A percentile compares a stretch with the other conserved stretches of the same genome.
Conservation (phyloP, 257 asterid species). For the Jacaranda mimosifolia region DNA sequence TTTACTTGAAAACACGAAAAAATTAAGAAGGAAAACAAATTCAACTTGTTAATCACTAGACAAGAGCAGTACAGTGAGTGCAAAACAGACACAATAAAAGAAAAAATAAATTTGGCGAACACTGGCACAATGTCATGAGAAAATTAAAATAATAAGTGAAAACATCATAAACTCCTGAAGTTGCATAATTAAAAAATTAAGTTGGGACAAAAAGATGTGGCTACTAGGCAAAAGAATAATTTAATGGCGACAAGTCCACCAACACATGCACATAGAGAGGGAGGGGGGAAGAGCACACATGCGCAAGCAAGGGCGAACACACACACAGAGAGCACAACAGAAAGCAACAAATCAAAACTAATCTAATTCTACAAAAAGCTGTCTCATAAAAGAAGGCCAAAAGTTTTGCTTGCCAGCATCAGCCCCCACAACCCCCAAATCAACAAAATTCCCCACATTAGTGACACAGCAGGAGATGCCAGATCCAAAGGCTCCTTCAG, state of each 20-base stretch:
- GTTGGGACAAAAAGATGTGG: too few relatives aligned
- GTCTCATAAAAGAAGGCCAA: not conserved
- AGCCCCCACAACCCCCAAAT: too few relatives aligned
- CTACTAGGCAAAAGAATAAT: too few relatives aligned
- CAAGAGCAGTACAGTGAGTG: not conserved
- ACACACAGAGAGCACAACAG: not conserved
- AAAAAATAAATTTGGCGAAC: too few relatives aligned
- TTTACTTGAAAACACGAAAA: not conserved
- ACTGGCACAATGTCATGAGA: too few relatives aligned
- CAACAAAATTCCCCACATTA: not conserved
- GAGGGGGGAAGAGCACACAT: too few relatives aligned
- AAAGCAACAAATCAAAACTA: not conserved
- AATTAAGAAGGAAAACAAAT: not conserved
- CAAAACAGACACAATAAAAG: too few relatives aligned
- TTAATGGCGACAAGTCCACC: not conserved
- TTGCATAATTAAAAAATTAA: too few relatives aligned
- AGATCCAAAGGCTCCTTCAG: not conserved
- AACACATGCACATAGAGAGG: not conserved
- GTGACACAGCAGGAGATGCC: not conserved
- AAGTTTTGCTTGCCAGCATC: not conserved
- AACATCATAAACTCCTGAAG: too few relatives aligned
- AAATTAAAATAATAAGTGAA: too few relatives aligned
- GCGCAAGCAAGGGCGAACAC: too few relatives aligned
- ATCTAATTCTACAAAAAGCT: not conserved
- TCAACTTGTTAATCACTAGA: not conserved